These are phyloP conservation scores for Pyricularia sp. DNA, from an alignment of 2,329 filamentous ascomycete species.

Conservation along the genomic window DNA sequence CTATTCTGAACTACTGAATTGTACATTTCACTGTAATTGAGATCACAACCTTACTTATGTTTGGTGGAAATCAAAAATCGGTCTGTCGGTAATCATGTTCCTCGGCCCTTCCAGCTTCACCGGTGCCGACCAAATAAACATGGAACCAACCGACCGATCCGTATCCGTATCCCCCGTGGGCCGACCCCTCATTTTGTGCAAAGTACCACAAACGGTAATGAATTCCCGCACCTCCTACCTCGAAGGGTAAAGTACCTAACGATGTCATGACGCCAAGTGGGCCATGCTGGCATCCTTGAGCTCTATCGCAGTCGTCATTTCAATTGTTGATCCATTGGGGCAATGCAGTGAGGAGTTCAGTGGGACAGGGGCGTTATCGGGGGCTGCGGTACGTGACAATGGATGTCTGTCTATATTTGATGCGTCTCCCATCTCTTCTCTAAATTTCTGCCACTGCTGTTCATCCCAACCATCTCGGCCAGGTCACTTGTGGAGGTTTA, in stretches of 20 bases:
- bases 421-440: background rate
- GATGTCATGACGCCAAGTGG: background rate
- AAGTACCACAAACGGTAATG: background rate
- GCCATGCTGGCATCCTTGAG: background rate
- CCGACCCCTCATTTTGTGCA: background rate
- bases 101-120: background rate
- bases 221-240: background rate
- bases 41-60: background rate
- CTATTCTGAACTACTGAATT: background rate
- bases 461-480: background rate
- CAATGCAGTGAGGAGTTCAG: background rate
- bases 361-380: background rate
- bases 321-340: background rate
- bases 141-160: background rate
- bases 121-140: background rate
- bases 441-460: background rate
- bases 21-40: background rate
- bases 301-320: background rate
- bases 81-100: background rate
- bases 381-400: background rate
- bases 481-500: background rate
- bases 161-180: background rate
- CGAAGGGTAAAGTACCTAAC: background rate
- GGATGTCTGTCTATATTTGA: background rate
- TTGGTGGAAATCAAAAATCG: background rate